These are phyloP conservation scores for Hirsutella thompsonii DNA, from an alignment of 2,329 filamentous ascomycete species.

Conservation along the genomic window DNA sequence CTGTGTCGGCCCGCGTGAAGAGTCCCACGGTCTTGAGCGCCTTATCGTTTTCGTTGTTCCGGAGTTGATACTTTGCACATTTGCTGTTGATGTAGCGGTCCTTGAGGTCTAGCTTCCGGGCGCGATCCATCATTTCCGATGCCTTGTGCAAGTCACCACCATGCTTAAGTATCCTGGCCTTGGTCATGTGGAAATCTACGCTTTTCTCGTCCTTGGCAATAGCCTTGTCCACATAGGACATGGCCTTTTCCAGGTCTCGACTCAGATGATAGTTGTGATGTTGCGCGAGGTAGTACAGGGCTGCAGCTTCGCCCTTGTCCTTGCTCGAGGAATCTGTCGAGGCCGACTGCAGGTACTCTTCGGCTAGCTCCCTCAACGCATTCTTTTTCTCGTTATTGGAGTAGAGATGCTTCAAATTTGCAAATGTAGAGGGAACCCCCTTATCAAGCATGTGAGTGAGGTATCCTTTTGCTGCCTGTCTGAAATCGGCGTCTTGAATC, in stretches of 20 bases:
- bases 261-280: constrained; percentile 92
- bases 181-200: constrained; percentile 89
- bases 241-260: constrained; percentile 70
- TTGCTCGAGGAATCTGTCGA: constrained; percentile 33
- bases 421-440: constrained; percentile 90
- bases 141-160: constrained; percentile 68
- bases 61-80: constrained; percentile 88
- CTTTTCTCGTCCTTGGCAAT: constrained; percentile 67
- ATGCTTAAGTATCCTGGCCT: constrained; percentile 91
- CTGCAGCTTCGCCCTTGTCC: constrained; percentile 59
- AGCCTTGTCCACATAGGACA: constrained; percentile 71
- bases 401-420: constrained; percentile 92
- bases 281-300: constrained; percentile 86
- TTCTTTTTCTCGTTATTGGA: constrained; percentile 63
- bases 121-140: constrained; percentile 76
- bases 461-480: constrained; percentile 64
- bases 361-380: constrained; percentile 61
- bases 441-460: constrained; percentile 76
- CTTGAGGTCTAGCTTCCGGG: constrained; percentile 71
- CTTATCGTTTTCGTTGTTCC: constrained; percentile 80
- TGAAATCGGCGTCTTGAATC: constrained; percentile 61
- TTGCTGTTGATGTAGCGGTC: constrained; percentile 99
- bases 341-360: constrained; percentile 59
- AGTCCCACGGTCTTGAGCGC: constrained; percentile 82
- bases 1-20: constrained; percentile 84